These are phyloP conservation scores for Eimeria zaria DNA, from an alignment of 169 alveolate species.

Conservation along the genomic window DNA sequence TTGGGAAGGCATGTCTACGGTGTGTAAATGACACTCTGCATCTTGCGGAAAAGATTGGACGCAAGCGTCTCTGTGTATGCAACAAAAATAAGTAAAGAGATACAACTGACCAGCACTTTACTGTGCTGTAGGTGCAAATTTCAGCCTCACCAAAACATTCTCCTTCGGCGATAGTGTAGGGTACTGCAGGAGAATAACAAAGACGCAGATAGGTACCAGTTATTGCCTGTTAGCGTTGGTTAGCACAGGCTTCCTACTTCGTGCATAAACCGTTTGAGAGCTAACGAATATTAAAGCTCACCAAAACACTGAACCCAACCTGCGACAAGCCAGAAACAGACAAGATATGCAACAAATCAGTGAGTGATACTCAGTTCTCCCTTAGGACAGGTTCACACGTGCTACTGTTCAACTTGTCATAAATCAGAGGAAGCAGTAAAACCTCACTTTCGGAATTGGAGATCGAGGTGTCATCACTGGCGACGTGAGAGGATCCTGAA, in stretches of 20 bases:
- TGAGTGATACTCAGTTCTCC: background rate
- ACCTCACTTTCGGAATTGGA: background rate
- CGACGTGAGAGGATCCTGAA: background rate
- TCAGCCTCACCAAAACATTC: background rate
- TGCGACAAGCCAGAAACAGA: constrained; percentile 28
- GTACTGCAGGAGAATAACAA: constrained; percentile 1
- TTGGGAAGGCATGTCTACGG: background rate
- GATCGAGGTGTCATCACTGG: background rate
- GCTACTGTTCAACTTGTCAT: background rate
- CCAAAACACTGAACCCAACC: constrained; percentile 39
- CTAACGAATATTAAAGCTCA: background rate
- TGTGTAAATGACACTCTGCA: background rate
- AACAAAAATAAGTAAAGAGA: background rate
- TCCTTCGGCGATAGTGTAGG: constrained; percentile 37
- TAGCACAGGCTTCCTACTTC: background rate
- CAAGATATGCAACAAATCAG: background rate
- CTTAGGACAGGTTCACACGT: background rate
- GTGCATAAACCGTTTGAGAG: background rate
- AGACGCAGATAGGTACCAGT: background rate
- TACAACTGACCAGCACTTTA: background rate
- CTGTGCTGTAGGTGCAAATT: background rate
- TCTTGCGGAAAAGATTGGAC: background rate
- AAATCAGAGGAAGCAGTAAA: background rate
- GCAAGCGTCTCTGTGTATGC: background rate
- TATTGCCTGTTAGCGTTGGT: background rate